These are phyloP conservation scores for Tolypocladium amazonense DNA, from an alignment of 2,329 filamentous ascomycete species.

Conservation along the genomic window DNA sequence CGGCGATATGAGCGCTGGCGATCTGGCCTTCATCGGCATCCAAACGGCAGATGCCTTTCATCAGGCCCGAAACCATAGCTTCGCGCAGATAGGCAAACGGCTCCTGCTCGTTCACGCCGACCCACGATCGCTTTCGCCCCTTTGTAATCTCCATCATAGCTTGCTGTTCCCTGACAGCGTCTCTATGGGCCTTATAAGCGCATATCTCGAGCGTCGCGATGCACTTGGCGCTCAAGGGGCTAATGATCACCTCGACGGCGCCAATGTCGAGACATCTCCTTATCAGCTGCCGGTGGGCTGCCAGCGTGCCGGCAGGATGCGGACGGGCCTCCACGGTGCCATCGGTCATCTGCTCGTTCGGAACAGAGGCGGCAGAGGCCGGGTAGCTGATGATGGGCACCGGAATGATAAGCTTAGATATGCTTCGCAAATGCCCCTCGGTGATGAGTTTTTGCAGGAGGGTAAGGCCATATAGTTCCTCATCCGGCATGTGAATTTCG, in stretches of 20 bases:
- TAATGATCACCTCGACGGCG: conserved; percentile 74
- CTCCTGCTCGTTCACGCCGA: conserved; percentile 73
- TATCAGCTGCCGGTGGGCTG: conserved; percentile 33
- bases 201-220: conserved; percentile 70
- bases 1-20: conserved; percentile 53
- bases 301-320: conserved; percentile 14
- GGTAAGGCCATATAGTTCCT: conserved; percentile 43
- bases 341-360: conserved; percentile 23
- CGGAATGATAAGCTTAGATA: conserved; percentile 46
- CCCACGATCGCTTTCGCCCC: conserved; percentile 81
- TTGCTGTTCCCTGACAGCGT: conserved; percentile 62
- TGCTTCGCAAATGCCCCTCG: conserved; percentile 44
- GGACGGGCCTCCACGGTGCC: conserved; percentile 24
- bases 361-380: conserved; percentile 12
- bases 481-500: conserved; percentile 31
- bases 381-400: conserved; percentile 41
- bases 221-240: conserved; percentile 63
- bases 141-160: conserved; percentile 62
- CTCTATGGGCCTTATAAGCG: conserved; percentile 72
- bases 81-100: conserved; percentile 85
- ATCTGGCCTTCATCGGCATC: conserved; percentile 52
- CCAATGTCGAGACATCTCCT: conserved; percentile 74
- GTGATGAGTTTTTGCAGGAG: conserved; percentile 47
- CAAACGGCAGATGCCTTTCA: conserved; percentile 77
- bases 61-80: conserved; percentile 84